phyloP scores from a whole-genome alignment of 305 asterid genomes.

The Fraxinus xanthoxyloides region DNA sequence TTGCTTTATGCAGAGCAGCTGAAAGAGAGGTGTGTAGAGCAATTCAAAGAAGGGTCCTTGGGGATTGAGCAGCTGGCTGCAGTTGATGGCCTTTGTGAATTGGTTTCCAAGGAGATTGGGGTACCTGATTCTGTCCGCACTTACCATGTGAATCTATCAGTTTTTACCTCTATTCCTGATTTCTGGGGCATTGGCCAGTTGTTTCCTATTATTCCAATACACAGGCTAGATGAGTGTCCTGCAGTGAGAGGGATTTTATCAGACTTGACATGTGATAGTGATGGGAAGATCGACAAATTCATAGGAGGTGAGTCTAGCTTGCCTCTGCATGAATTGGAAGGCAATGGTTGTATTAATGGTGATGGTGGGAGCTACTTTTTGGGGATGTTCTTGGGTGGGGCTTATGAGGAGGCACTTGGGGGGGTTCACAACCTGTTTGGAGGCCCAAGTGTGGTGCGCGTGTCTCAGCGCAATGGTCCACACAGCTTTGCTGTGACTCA shows the following conservation, averaged over 20 bases:
- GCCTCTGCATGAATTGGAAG: slow-evolving; percentile 48
- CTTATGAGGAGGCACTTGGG: slow-evolving; percentile 62
- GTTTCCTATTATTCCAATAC: slow-evolving; percentile 59
- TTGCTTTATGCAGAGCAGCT: slow-evolving; percentile 66
- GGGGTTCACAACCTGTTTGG: slow-evolving; percentile 63
- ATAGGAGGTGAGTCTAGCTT: slow-evolving; percentile 59
- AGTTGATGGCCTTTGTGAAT: slow-evolving; percentile 61
- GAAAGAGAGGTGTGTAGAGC: slow-evolving; percentile 76
- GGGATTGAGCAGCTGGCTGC: slow-evolving; percentile 81
- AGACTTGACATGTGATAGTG: slow-evolving; percentile 65
- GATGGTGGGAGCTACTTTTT: slow-evolving; percentile 36
- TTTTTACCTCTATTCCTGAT: slow-evolving; percentile 65
- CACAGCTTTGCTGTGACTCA: slow-evolving; percentile 49
- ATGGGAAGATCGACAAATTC: slow-evolving; percentile 54
- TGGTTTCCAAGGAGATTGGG: slow-evolving; percentile 41
- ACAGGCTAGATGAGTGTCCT: slow-evolving; percentile 51
- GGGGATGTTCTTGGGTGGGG: slow-evolving; percentile 67
- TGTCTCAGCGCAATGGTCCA: slow-evolving; percentile 52
- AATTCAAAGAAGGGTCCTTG: slow-evolving; percentile 76
- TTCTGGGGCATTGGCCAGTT: slow-evolving; percentile 63
- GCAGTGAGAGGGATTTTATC: slow-evolving; percentile 41
- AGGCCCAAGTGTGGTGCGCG: slow-evolving; percentile 51
- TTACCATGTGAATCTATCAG: slow-evolving; percentile 53
- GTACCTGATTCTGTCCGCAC: slow-evolving; percentile 36
- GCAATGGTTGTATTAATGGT: slow-evolving; percentile 19